Evolutionary conservation across 139 green algal genomes (phyloP).

Genomic region (Chlorella sorokiniana): DNA sequence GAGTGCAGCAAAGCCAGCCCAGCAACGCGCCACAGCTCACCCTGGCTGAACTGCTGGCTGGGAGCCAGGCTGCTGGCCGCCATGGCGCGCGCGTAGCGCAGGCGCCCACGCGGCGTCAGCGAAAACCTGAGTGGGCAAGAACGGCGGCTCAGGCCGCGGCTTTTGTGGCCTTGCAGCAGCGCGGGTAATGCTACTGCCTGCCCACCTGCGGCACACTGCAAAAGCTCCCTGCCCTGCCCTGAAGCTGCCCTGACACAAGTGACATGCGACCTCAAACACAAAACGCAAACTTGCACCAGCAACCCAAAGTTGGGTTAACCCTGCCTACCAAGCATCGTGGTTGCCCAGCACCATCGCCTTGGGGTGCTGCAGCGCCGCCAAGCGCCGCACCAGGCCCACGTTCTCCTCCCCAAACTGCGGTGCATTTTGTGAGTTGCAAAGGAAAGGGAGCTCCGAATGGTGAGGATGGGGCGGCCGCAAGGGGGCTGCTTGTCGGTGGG

Average conservation of each 20-base stretch:
- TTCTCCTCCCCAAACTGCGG: slow-evolving; percentile 76
- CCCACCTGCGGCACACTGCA: too few species aligned
- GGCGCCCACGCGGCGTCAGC: slow-evolving; percentile 26
- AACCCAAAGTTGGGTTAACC: not conserved
- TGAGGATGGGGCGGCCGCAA: too few species aligned
- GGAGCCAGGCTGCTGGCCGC: not conserved
- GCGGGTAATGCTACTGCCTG: too few species aligned
- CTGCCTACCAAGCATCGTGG: slow-evolving; percentile 65
- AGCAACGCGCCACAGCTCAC: not conserved
- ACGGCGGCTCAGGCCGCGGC: too few species aligned
- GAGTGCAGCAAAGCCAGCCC: too few species aligned
- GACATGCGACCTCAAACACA: not conserved
- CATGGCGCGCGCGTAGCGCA: not conserved
- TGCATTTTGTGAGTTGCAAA: too few species aligned
- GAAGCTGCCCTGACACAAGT: too few species aligned
- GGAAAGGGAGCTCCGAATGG: too few species aligned
- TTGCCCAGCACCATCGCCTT: slow-evolving; percentile 72
- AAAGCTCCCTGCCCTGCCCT: too few species aligned
- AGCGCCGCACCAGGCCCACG: slow-evolving; percentile 52
- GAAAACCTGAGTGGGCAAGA: too few species aligned
- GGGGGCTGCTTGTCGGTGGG: too few species aligned
- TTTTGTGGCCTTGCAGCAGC: too few species aligned
- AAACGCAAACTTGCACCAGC: not conserved
- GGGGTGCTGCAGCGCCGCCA: slow-evolving; percentile 40
- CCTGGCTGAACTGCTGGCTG: slow-evolving; percentile 1